Evolutionary conservation across 371 early-diverging fungal species (phyloP).

Genomic region (Entomophthora muscae): DNA sequence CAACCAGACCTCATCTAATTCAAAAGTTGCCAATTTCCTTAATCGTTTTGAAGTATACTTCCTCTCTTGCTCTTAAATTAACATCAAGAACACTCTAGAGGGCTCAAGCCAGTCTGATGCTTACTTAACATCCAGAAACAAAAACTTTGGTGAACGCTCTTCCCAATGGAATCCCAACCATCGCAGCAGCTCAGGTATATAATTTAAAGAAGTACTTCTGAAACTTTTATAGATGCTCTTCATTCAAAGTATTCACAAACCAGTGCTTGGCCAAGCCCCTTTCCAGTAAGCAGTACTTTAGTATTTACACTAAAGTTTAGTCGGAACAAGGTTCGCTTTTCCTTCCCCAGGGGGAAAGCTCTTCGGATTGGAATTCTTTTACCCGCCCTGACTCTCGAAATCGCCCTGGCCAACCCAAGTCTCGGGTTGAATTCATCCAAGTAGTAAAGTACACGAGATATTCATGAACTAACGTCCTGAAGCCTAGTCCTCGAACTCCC

Average conservation of each 20-base stretch:
- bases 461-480: background rate
- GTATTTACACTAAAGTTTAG: background rate
- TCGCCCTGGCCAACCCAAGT: background rate
- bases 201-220: no score
- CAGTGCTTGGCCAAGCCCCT: background rate
- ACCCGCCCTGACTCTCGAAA: background rate
- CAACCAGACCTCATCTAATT: background rate
- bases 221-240: background rate
- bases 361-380: background rate
- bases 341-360: background rate
- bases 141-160: no score
- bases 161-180: no score
- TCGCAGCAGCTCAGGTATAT: no score
- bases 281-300: background rate
- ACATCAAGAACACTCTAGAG: background rate
- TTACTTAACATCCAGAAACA: no score
- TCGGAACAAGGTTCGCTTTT: background rate
- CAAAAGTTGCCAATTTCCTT: conserved; percentile 1
- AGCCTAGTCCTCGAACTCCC: background rate
- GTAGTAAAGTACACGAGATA: background rate
- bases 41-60: conserved; percentile 5
- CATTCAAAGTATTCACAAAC: background rate
- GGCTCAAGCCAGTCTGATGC: background rate
- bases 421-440: background rate
- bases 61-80: background rate